A percentile compares a stretch with the other conserved stretches of the same genome.
These are phyloP conservation scores for Incumbomyces lentus DNA, from an alignment of 2,329 filamentous ascomycete species.

Conservation along the genomic window DNA sequence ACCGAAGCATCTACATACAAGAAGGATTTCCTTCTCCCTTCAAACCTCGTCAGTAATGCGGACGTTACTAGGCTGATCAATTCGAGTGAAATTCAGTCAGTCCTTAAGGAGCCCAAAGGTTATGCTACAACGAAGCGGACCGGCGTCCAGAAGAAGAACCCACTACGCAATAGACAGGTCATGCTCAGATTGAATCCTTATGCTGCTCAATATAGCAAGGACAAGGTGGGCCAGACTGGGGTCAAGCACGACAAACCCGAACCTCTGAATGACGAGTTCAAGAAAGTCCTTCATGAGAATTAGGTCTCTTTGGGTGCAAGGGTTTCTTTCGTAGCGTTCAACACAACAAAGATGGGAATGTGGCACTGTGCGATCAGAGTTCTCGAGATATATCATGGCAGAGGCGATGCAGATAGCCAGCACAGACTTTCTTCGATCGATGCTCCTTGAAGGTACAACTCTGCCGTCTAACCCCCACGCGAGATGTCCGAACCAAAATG, in stretches of 20 bases:
- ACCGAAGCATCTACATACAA: constrained; percentile 83
- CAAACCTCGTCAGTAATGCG: constrained; percentile 84
- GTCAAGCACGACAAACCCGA: constrained; percentile 52
- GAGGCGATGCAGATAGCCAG: too few species aligned
- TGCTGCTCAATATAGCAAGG: constrained; percentile 78
- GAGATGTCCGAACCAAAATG: too few species aligned
- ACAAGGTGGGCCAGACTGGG: constrained; percentile 67
- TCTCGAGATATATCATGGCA: too few species aligned
- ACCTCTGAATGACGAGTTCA: constrained; percentile 43
- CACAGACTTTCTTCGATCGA: too few species aligned
- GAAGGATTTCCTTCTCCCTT: constrained; percentile 97
- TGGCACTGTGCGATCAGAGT: too few species aligned
- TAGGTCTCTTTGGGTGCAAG: constrained; percentile 25
- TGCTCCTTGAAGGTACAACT: too few species aligned
- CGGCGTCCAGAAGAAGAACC: constrained; percentile 99
- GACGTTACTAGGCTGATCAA: constrained; percentile 98
- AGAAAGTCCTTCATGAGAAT: constrained; percentile 41
- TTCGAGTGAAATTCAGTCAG: constrained; percentile 95
- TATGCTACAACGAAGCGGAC: constrained; percentile 79
- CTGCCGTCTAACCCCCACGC: too few species aligned
- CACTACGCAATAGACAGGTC: constrained; percentile 96
- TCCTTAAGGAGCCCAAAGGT: constrained; percentile 84
- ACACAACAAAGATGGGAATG: too few species aligned
- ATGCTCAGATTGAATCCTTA: constrained; percentile 98
- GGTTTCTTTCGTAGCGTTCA: too few species aligned